Conservation (phyloP, 306 rosid genomes). For the Nissolia schottii region DNA sequence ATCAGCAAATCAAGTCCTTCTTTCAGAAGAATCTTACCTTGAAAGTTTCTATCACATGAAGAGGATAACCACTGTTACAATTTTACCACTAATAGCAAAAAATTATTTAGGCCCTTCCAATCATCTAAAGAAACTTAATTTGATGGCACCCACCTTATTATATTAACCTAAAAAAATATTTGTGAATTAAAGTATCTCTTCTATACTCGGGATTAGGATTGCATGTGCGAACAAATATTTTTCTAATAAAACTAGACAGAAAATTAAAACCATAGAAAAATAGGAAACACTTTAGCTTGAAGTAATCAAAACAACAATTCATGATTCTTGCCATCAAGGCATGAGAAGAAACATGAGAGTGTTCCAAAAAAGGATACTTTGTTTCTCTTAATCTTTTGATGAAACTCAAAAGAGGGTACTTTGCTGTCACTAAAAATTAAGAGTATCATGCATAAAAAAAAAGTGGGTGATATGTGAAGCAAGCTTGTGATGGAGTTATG, state of each 20-base stretch:
- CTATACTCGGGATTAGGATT: constrained; percentile 12
- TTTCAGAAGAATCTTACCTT: constrained; percentile 28
- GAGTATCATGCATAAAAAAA: constrained; percentile 9
- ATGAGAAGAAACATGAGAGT: constrained; percentile 22
- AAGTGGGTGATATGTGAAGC: background rate
- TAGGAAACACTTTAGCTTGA: constrained; percentile 21
- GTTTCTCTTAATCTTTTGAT: constrained; percentile 4
- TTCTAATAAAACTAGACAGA: background rate
- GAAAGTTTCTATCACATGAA: constrained; percentile 29
- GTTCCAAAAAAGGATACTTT: constrained; percentile 14
- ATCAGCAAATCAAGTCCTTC: background rate
- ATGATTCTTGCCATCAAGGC: constrained; percentile 28
- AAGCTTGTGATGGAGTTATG: constrained; percentile 7
- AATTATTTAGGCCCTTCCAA: background rate
- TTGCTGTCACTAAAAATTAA: constrained; percentile 6
- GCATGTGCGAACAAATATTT: constrained; percentile 12
- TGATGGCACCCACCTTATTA: background rate
- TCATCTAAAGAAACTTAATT: background rate
- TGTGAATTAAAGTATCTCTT: constrained; percentile 15
- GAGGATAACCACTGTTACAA: constrained; percentile 29
- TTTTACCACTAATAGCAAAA: constrained; percentile 26
- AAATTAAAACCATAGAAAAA: background rate
- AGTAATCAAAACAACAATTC: constrained; percentile 32
- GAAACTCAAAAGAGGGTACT: constrained; percentile 9
- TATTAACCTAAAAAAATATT: background rate